Evolutionary conservation across 176 grass and related monocot genomes (phyloP).

Genomic region (Bonia amplexicaulis): DNA sequence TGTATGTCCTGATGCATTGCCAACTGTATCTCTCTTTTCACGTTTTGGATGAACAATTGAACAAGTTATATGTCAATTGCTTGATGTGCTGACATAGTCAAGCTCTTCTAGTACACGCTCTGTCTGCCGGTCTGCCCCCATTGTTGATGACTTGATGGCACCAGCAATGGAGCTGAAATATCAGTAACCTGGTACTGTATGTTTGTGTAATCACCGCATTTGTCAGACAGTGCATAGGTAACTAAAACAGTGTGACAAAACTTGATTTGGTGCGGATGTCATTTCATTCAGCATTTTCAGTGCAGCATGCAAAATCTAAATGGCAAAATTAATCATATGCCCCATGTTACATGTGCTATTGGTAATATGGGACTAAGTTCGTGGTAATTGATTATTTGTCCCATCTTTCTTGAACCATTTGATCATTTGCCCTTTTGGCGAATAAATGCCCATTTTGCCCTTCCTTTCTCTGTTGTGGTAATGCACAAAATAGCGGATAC

Average conservation of each 20-base stretch:
- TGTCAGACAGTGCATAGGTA: constrained; percentile 2
- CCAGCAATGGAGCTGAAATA: neutral
- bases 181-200: constrained; percentile 10
- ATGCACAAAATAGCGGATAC: too few species aligned
- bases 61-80: neutral
- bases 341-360: too few species aligned
- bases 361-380: too few species aligned
- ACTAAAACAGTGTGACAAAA: constrained; percentile 4
- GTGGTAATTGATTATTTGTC: too few species aligned
- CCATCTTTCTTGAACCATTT: too few species aligned
- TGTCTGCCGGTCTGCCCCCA: neutral
- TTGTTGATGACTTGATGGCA: neutral
- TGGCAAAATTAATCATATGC: too few species aligned
- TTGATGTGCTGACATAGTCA: neutral
- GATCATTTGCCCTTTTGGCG: too few species aligned
- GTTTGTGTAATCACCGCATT: neutral
- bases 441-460: too few species aligned
- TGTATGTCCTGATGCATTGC: constrained; percentile 11
- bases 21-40: constrained; percentile 28
- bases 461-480: too few species aligned
- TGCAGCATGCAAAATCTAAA: too few species aligned
- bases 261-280: too few species aligned
- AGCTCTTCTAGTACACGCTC: neutral
- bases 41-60: constrained; percentile 16
- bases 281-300: too few species aligned